Evolutionary conservation across 768 basidiomycete genomes (phyloP), one percentile per base, ranked within the genome.

Genomic region (Naganishia friedmannii): DNA sequence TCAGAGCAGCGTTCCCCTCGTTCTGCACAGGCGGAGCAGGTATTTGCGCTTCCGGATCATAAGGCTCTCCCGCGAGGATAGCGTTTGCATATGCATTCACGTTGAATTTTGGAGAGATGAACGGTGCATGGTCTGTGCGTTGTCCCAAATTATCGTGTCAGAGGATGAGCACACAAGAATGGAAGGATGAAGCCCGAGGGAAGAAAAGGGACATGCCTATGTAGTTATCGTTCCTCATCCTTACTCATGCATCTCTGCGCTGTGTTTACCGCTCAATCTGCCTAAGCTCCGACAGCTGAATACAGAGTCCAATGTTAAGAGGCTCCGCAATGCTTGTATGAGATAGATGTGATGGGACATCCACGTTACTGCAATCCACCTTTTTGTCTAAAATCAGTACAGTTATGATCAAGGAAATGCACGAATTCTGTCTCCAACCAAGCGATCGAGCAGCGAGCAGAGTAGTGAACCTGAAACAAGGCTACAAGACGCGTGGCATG

Each of bases 41-140:
- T 10, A 78, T 58, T 37, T 69, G 60, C 10, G 79, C 77, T 69
- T 80, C 82, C 63, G 85, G 80, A 15, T 88, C 86, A 78, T 94
- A 92, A 0, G 87, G 78, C 74, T 93, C 89, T 29, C 91, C 90
- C 5, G 93, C 89, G 28, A 97, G 85, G 66, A 95, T 86, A 19
- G 91, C 88, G 79, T 93, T 93, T 2, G 94, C 94, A 78, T 94
- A 96, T 51, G 90, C 89, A 76, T 91, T 90, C 19, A 91, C 85
- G 78, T 95, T 89, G 79, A 97, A 98, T 39, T 88, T 84, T 1
- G 87, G 79, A 51, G 82, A 84, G 32, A 90, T 84, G 77, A 96
- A 97, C 55, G 88, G 85, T 19, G 87, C 78, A 76, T 93, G 90
- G 73, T 93, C 92, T 69, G 56, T 19, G 13, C 17, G 21, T 21